Conservation (phyloP, 148 eudicot species). For the Fagopyrum homotropicum region DNA sequence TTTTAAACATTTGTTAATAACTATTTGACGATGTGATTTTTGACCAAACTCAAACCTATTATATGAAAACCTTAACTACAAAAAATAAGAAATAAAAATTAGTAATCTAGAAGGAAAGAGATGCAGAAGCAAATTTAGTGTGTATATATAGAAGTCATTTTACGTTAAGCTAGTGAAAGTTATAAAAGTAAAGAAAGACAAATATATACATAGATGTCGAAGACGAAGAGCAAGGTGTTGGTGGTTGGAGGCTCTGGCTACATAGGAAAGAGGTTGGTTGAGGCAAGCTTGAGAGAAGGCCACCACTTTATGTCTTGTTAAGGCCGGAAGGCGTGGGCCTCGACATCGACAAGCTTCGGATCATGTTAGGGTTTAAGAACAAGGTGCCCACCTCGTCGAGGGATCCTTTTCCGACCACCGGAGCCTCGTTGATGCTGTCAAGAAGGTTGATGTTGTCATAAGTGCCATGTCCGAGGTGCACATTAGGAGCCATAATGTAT, state of each 20-base stretch:
- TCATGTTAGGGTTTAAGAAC: constrained; percentile 2
- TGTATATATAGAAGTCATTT: too few relatives aligned
- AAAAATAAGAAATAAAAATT: too few relatives aligned
- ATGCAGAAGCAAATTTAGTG: too few relatives aligned
- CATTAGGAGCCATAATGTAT: neutral
- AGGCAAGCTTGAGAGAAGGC: constrained; percentile 3
- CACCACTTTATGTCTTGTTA: neutral
- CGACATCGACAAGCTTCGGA: constrained; percentile 8
- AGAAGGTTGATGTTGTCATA: constrained; percentile 4
- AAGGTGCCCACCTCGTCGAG: constrained; percentile 5
- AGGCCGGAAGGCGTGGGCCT: neutral
- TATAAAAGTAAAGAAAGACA: too few relatives aligned
- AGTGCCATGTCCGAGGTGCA: constrained; percentile 6
- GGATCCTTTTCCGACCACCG: constrained; percentile 5
- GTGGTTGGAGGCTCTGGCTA: constrained; percentile 3
- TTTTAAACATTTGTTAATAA: too few relatives aligned
- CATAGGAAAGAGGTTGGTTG: constrained; percentile 4
- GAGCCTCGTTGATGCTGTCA: neutral
- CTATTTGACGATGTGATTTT: too few relatives aligned
- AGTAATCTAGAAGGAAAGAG: too few relatives aligned
- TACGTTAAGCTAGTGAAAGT: too few relatives aligned
- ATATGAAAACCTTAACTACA: too few relatives aligned
- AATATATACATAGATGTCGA: neutral
- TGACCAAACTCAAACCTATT: too few relatives aligned
- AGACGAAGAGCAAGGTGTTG: neutral